Base-by-base conservation (phyloP, 331 rosid genomes). In the Prunus yedoensis region DNA sequence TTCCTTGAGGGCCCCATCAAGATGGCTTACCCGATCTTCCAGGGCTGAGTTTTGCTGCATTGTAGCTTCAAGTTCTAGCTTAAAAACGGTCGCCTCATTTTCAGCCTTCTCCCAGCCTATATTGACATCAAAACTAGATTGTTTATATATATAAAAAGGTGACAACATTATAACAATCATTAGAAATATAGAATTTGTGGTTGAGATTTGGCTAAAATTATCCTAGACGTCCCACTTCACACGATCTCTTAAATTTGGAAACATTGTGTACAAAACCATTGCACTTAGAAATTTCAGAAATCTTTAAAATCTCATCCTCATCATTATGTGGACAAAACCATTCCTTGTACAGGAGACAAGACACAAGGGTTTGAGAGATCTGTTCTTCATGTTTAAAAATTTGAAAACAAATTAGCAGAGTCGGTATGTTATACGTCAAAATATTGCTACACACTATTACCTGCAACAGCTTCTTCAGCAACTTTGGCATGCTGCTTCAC, bases 51-150 rank as follows among this genome's bases (percentile, higher is more conserved):
- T 93, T 87, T 83, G 87, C 73, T 76, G 84, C 60, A 77, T 51
- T 52, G 84, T 83, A 45, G 80, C 81, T 68, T 88, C 96, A 41
- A 91, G 90, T 81, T 91, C 89, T 71, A 85, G 87, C 85, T 85
- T 93, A 71, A 91, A 68, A 69, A 77, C 74, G 15, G 77, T 73
- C 68, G 86, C 94, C 84, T 91, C 98, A 28, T 87, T 89, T 87
- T 91, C 96, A n/a, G 97, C 96, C 80, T 85, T 89, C 86, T 93
- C 98, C 98, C 98, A 93, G 30, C 98, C 98, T 91, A 77, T 27
- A 80, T 62, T 68, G 53, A 63, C 8, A 61, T 65, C 2, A 21
- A 66, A 41, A 46, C 51, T 16, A 43, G 35, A 66, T 43, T 16
- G 18, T 11, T 66, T 65, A 21, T 18, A 65, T 21, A 65, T 17